A percentile compares a stretch with the other conserved stretches of the same genome.
These are phyloP conservation scores for Rhizopus microsporus DNA, from an alignment of 371 early-diverging fungal genomes.

Conservation along the genomic window DNA sequence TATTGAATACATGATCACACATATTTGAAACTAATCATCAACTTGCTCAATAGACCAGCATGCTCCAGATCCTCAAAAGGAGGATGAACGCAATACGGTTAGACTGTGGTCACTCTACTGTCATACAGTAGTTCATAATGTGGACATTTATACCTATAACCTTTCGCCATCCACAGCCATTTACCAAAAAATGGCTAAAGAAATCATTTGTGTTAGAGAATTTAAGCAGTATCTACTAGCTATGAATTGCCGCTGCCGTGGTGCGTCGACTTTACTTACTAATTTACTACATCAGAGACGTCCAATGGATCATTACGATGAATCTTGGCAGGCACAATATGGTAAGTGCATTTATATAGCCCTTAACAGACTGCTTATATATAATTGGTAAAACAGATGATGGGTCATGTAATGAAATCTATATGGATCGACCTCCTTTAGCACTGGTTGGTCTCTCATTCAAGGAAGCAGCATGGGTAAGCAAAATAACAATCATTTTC, in stretches of 20 bases:
- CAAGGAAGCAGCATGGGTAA: slow-evolving; percentile 59
- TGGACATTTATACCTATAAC: slow-evolving; percentile 70
- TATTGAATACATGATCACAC: neutral
- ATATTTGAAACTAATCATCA: neutral
- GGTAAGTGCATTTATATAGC: slow-evolving; percentile 31
- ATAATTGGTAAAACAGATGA: slow-evolving; percentile 42
- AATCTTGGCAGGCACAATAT: slow-evolving; percentile 79
- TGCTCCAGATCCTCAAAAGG: slow-evolving; percentile 41
- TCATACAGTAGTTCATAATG: slow-evolving; percentile 46
- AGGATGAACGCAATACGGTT: slow-evolving; percentile 62
- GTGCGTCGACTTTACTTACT: slow-evolving; percentile 66
- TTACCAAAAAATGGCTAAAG: slow-evolving; percentile 67
- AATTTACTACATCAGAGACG: slow-evolving; percentile 69
- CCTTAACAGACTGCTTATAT: neutral
- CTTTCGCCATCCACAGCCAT: slow-evolving; percentile 67
- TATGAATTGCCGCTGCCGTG: slow-evolving; percentile 68
- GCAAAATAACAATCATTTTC: neutral
- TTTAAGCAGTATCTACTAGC: slow-evolving; percentile 73
- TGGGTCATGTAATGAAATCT: slow-evolving; percentile 73
- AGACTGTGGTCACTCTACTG: slow-evolving; percentile 68
- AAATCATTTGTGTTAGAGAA: slow-evolving; percentile 70
- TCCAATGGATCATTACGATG: slow-evolving; percentile 59
- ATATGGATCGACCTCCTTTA: slow-evolving; percentile 51
- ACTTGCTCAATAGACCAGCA: slow-evolving; percentile 37
- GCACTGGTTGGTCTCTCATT: slow-evolving; percentile 63